Base-by-base conservation (phyloP, 768 basidiomycete species). In the Suillus discolor region DNA sequence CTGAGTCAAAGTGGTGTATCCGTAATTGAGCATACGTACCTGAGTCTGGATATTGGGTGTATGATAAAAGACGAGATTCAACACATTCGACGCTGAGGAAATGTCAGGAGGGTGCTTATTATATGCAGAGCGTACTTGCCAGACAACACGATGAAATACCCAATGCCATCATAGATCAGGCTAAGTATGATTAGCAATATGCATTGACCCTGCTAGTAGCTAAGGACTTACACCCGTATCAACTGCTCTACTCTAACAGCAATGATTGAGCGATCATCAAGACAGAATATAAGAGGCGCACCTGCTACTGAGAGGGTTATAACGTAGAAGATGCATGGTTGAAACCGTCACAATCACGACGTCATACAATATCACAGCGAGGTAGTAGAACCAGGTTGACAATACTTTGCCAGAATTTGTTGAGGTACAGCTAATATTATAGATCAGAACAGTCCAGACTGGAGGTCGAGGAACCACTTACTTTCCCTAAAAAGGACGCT, bases 101-200 rank as follows among this genome's bases (percentile, higher is more conserved):
- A 44, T 36, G 15, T 59, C 15, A 68, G 62, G 39, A 45, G 15
- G 57, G 61, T 16, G 64, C 34, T 42, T 18, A 51, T 44, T 34
- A 25, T 13, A 38, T 4, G 41, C 3, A 61, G 8, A 13, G 15
- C 2, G 23, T 59, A 53, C 70, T 34, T 70, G 82, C 83, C 76
- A 61, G 85, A 84, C 41, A 89, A 76, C 8, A 78, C 80, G 34
- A 85, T 71, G 61, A 88, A 84, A 69, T 87, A 89, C 11, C 82
- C 81, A 34, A 89, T 70, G 57, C 87, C 88, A 67, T 91, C 88
- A 63, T 86, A 87, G 6, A 91, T 76, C 85, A 90, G 86, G 76
- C 88, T 90, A 67, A 2, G 41, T 20, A 20, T 68, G 49, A 39
- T 57, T 23, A 25, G 38, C 23, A 38, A 57, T 4, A 9, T 31